A percentile compares a stretch with the other conserved stretches of the same genome.
Evolutionary conservation across 371 early-diverging fungal species (phyloP).

Genomic region (Smittium culicis): DNA sequence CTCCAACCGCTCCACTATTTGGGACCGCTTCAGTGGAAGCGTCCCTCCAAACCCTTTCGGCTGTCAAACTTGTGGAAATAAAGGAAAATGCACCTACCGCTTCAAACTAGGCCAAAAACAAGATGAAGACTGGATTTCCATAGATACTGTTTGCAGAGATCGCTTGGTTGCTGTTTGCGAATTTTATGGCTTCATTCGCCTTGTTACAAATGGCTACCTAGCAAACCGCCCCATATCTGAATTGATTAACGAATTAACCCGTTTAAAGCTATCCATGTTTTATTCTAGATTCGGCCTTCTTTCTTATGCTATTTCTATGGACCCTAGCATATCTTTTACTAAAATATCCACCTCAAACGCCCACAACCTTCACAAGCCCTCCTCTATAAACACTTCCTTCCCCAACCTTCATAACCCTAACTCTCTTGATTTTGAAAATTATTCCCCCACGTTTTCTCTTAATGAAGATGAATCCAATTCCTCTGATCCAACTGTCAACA

Average conservation of each 20-base stretch:
- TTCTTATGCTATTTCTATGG: not conserved
- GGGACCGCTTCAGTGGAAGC: conserved; percentile 47
- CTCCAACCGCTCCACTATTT: conserved; percentile 35
- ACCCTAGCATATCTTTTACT: not conserved
- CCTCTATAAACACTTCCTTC: not conserved
- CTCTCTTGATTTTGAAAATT: not conserved
- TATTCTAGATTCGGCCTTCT: conserved; percentile 55
- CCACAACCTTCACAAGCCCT: not conserved
- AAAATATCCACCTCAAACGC: too few relatives aligned
- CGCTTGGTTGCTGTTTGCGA: conserved; percentile 80
- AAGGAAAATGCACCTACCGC: conserved; percentile 51
- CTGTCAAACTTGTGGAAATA: conserved; percentile 78
- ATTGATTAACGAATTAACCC: conserved; percentile 63
- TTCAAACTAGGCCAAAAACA: conserved; percentile 64
- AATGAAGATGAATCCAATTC: not conserved
- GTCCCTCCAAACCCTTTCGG: conserved; percentile 44
- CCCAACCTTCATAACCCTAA: not conserved
- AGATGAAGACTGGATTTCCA: conserved; percentile 56
- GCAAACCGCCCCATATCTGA: conserved; percentile 55
- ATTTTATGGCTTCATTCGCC: conserved; percentile 81
- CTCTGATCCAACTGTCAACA: too few relatives aligned
- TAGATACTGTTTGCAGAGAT: conserved; percentile 80
- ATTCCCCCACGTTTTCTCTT: not conserved
- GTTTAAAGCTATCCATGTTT: conserved; percentile 78
- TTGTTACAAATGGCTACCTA: conserved; percentile 72